phyloP scores from a whole-genome alignment of 306 rosid species.

The Amphicarpaea edgeworthii region DNA sequence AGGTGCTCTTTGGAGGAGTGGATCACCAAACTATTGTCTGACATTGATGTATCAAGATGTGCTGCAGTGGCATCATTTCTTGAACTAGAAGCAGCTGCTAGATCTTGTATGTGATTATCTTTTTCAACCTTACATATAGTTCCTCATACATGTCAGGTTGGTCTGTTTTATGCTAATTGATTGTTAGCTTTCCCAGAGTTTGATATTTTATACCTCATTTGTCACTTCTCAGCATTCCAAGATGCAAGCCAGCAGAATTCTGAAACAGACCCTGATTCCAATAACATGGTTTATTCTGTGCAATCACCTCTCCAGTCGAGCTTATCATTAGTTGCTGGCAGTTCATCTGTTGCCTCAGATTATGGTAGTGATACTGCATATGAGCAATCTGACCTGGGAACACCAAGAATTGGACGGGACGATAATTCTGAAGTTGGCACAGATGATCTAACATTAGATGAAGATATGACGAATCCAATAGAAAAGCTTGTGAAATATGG shows the following conservation, averaged over 20 bases:
- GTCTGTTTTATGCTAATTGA: slow-evolving; percentile 39
- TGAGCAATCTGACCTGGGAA: slow-evolving; percentile 89
- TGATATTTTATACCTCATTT: slow-evolving; percentile 44
- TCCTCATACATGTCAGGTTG: slow-evolving; percentile 34
- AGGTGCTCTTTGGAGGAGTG: slow-evolving; percentile 97
- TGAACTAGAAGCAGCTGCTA: slow-evolving; percentile 97
- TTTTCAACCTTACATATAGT: slow-evolving; percentile 45
- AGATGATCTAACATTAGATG: slow-evolving; percentile 86
- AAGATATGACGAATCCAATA: slow-evolving; percentile 81
- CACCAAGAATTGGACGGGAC: slow-evolving; percentile 77
- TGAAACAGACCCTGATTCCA: slow-evolving; percentile 62
- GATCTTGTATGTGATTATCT: slow-evolving; percentile 83
- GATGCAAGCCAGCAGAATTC: slow-evolving; percentile 70
- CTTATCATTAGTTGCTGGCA: slow-evolving; percentile 76
- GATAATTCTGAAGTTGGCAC: slow-evolving; percentile 83
- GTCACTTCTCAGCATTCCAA: slow-evolving; percentile 80
- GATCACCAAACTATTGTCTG: slow-evolving; percentile 87
- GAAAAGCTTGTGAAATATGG: slow-evolving; percentile 91
- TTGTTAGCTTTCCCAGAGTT: slow-evolving; percentile 43
- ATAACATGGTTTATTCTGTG: slow-evolving; percentile 57
- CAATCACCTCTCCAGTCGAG: slow-evolving; percentile 65
- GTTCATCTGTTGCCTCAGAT: slow-evolving; percentile 86
- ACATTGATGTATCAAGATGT: slow-evolving; percentile 92
- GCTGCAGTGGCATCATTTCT: slow-evolving; percentile 93
- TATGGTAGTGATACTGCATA: slow-evolving; percentile 96